Evolutionary conservation across 148 eudicot species (phyloP).

Genomic region (Limonium bicolor): DNA sequence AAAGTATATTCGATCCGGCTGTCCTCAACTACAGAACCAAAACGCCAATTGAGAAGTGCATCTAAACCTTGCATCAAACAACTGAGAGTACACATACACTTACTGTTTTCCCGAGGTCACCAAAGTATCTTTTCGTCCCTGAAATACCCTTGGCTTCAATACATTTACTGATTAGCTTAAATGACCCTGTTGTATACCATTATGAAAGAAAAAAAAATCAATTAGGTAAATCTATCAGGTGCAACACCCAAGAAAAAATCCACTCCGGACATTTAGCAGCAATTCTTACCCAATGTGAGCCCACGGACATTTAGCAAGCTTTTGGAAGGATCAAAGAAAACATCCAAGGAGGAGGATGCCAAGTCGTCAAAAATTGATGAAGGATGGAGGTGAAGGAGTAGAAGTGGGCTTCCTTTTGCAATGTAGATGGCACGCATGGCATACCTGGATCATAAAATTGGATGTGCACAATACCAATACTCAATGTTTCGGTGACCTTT

Average conservation of each 20-base stretch:
- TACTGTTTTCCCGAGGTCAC: slow-evolving; percentile 93
- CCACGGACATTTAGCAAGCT: slow-evolving; percentile 73
- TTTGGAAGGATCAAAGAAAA: slow-evolving; percentile 92
- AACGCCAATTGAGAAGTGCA: slow-evolving; percentile 7
- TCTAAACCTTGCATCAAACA: too few species aligned
- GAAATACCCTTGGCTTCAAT: slow-evolving; percentile 65
- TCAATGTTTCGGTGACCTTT: too few species aligned
- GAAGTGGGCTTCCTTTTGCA: slow-evolving; percentile 78
- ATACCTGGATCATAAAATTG: slow-evolving; percentile 40
- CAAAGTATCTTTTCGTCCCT: slow-evolving; percentile 93
- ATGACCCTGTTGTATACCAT: slow-evolving; percentile 87
- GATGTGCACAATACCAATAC: too few species aligned
- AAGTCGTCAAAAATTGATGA: slow-evolving; percentile 92
- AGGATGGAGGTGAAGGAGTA: slow-evolving; percentile 81
- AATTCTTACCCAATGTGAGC: slow-evolving; percentile 58
- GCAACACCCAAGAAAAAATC: neutral
- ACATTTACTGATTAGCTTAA: slow-evolving; percentile 80
- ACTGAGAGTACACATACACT: slow-evolving; percentile 15
- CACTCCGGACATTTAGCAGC: too few species aligned
- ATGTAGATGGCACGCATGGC: slow-evolving; percentile 94
- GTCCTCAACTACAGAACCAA: slow-evolving; percentile 49
- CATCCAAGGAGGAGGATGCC: slow-evolving; percentile 95
- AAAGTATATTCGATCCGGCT: slow-evolving; percentile 84
- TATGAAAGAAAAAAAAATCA: neutral
- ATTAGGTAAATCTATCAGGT: neutral